These are phyloP conservation scores for Puccinia horiana DNA, from an alignment of 1,284 basidiomycete genomes.

Conservation along the genomic window DNA sequence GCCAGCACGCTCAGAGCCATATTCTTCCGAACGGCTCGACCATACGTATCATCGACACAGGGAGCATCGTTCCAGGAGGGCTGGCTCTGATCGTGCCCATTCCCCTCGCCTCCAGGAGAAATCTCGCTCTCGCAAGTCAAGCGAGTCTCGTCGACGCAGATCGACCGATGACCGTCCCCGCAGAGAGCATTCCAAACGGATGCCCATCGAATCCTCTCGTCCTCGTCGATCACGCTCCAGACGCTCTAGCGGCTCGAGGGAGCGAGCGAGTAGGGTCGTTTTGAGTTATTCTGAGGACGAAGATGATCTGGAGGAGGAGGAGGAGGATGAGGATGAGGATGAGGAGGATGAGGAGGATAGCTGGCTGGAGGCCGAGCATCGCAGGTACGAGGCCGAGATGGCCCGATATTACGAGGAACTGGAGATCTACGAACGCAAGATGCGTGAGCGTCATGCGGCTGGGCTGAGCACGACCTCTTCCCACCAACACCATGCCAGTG, in stretches of 20 bases:
- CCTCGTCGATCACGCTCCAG: background rate
- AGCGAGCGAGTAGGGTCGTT: background rate
- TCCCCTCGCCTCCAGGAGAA: background rate
- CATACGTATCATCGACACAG: background rate
- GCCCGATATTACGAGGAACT: slow-evolving; percentile 30
- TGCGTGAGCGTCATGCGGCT: background rate
- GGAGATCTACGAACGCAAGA: slow-evolving; percentile 24
- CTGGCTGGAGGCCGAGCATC: background rate
- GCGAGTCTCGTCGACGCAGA: background rate
- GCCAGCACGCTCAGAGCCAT: background rate
- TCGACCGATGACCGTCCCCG: background rate
- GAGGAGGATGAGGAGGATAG: background rate
- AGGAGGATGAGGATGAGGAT: background rate
- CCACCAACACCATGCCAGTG: too few relatives aligned
- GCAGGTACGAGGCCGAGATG: slow-evolving; percentile 25
- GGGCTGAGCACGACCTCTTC: too few relatives aligned
- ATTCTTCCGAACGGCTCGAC: background rate
- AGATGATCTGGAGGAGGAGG: background rate
- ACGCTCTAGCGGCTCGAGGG: background rate
- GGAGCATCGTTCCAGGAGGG: background rate
- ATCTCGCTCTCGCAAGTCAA: background rate
- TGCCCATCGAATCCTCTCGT: background rate
- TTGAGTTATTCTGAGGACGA: background rate
- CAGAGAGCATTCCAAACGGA: background rate
- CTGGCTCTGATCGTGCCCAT: background rate